Base-by-base conservation (phyloP, 768 basidiomycete species). In the Mycena kentingensis region DNA sequence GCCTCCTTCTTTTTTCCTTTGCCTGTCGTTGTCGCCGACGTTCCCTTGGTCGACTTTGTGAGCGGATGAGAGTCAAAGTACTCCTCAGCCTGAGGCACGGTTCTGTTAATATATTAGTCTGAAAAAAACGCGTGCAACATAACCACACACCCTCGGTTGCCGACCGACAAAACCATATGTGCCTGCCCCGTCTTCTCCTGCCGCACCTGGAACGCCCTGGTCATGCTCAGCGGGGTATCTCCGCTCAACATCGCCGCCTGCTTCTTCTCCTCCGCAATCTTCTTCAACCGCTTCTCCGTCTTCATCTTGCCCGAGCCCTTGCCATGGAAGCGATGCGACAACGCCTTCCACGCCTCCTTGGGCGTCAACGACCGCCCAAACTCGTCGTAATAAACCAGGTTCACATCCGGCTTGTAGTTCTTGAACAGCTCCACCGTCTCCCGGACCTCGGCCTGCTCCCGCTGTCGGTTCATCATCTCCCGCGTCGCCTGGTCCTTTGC, bases 311-410 rank as follows among this genome's bases (percentile, higher is more conserved):
- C 97, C 1, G 90, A 91, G 2, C 93, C 93, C 70, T 98, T 98
- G 29, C 97, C 97, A 61, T 99, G 97, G 83, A 99, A 98, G 66
- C 92, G 90, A 69, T 99, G 97, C 37, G 91, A 94, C 36, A 99
- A 75, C 16, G 93, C 92, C 73, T 98, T 98, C 95, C 96, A 98
- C 5, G 96, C 95, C 74, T 99, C 97, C 77, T 98, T 98, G 18
- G 87, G 87, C 21, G 90, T 91, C 67, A 94, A 73, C 52, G 79
- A 67, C 32, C 97, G 80, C 41, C 97, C 97, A 66, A 93, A 92
- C 69, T 99, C 96, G 65, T 99, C 97, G 58, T 95, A 87, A 67
- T 99, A 99, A 43, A 90, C 89, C 64, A 98, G 91, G 59, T 96
- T 92, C 63, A 99, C 79, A 71, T 96, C 95, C 5, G 97, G 97